Conservation (phyloP, 2,329 filamentous ascomycete genomes). For the Colletotrichum destructivum region DNA sequence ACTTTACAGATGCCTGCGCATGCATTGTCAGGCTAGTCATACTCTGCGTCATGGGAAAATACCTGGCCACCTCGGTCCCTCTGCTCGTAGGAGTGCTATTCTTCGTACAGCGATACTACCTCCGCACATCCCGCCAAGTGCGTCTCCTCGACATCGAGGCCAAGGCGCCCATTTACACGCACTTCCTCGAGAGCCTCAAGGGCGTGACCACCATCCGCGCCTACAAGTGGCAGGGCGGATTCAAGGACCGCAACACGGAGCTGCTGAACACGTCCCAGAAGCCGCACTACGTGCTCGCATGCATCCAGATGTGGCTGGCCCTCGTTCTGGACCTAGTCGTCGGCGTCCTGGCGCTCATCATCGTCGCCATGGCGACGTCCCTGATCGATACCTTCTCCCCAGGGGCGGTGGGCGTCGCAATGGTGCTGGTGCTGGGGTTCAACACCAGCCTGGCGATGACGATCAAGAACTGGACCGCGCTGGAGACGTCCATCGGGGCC, state of each 20-base stretch:
- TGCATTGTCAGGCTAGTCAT: conserved; percentile 59
- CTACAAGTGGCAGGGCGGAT: conserved; percentile 61
- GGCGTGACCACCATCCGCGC: conserved; percentile 66
- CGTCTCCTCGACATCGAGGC: conserved; percentile 68
- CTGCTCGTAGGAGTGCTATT: conserved; percentile 58
- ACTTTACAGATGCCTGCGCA: background rate
- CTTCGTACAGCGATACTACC: conserved; percentile 65
- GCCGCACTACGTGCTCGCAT: conserved; percentile 65
- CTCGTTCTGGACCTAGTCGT: conserved; percentile 65
- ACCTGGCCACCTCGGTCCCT: conserved; percentile 57
- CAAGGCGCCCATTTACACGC: conserved; percentile 64
- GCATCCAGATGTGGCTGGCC: conserved; percentile 67
- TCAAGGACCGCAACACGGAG: conserved; percentile 52
- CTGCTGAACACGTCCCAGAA: conserved; percentile 63
- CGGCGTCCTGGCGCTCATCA: conserved; percentile 59
- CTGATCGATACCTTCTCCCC: conserved; percentile 45
- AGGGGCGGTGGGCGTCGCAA: conserved; percentile 51
- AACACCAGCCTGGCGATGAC: conserved; percentile 50
- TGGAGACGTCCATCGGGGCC: conserved; percentile 56
- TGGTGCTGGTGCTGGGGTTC: conserved; percentile 48
- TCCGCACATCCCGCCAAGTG: conserved; percentile 69
- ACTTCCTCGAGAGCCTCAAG: conserved; percentile 64
- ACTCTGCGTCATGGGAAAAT: conserved; percentile 47
- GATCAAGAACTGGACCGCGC: conserved; percentile 53
- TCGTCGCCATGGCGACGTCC: conserved; percentile 59